Evolutionary conservation across 208 protist genomes (phyloP), one percentile per base, ranked within the genome.

Genomic region (Crithidia sp.): DNA sequence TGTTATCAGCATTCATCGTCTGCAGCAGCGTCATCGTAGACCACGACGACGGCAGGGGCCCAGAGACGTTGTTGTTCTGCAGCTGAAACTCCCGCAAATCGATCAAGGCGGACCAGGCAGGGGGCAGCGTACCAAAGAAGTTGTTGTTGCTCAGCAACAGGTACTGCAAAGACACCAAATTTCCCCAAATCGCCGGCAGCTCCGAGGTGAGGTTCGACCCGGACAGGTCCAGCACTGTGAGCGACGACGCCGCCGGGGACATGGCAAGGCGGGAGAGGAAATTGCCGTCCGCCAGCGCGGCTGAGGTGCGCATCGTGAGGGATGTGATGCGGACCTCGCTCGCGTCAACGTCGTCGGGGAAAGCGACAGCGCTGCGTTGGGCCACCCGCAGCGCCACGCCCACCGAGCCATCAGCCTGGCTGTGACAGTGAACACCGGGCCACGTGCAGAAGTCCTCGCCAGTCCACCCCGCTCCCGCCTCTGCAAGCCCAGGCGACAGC

Each of bases 391-490:
- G 37, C 39, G 41, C 57, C 12, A 13, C 57, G 4, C 57, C 57
- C 7, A 62, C 57, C 6, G 41, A 28, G 5, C 57, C 57, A 39
- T 13, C 45, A 5, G 13, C 10, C 7, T 19, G 57, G 13, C 40
- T 28, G 14, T 62, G 57, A 39, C 57, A 62, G 9, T 8, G 9
- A 39, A 62, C 16, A 13, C 39, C 57, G 4, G 57, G 40, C 57
- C 57, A 62, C 39, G 57, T 45, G 40, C 57, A 62, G 57, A 62
- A 62, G 39, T 62, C 57, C 9, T 14, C 2, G 8, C 10, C 57
- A 16, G 7, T 5, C 13, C 12, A 4, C 28, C 6, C 14, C 9
- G 57, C 37, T 49, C 9, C 45, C 4, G 13, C 8, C 39, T 45
- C 39, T 10, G 39, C 39, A 8, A 13, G 4, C 7, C 5, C 12